Evolutionary conservation across 2,329 filamentous ascomycete species (phyloP), one percentile per base, ranked within the genome.

Genomic region (Sclerotinia subarctica): DNA sequence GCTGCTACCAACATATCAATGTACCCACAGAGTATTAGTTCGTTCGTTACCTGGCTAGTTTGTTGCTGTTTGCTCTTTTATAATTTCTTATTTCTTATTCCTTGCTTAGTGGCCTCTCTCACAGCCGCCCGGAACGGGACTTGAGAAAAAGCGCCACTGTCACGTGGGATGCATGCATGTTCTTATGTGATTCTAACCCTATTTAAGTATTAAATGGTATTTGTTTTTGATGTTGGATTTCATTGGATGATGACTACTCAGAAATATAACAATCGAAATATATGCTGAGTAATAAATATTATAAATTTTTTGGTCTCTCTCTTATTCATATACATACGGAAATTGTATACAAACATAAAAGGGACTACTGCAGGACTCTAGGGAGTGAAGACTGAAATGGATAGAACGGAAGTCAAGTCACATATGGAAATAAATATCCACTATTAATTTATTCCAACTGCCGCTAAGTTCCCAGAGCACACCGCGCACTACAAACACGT

Each of bases 81-180:
- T 13, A 2, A 38, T 38, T 38, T 38, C 35, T 38, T 38, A 38
- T 38, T 38, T 38, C 35, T 38, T 38, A 32, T 56, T 38, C 29
- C 53, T 57, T 57, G 19, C 53, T 56, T 21, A 54, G 19, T 10
- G 26, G 24, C 17, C 11, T 38, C 2, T 32, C 6, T 60, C 44
- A 46, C 44, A 60, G 57, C 57, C 57, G 57, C 57, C 42, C 57
- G 57, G 44, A 17, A 51, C 58, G 58, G 44, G 46, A 49, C 26
- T 35, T 35, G 54, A 38, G 32, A 42, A 42, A 38, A 17, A 47
- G 35, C 44, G 44, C 44, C 58, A 49, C 58, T 62, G 38, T 62
- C 58, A 62, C 58, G 58, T 62, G 58, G 44, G 21, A 19, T 49
- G 6, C 13, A 62, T 38, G 21, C 15, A 24, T 38, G 13, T 38